Conservation (phyloP, 2,329 filamentous ascomycete genomes). For the Scedosporium apiospermum region DNA sequence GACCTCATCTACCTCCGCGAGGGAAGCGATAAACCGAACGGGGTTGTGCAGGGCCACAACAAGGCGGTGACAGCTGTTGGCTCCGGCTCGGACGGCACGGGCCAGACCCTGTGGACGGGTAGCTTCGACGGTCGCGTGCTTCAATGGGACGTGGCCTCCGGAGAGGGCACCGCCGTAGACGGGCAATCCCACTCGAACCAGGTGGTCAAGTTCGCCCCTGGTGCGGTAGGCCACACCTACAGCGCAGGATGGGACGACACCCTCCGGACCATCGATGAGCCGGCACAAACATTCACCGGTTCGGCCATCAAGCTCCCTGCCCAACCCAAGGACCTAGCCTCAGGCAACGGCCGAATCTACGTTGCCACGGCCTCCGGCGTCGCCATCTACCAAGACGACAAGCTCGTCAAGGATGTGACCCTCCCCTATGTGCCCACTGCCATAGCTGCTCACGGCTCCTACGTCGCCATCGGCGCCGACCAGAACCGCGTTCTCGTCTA, state of each 20-base stretch:
- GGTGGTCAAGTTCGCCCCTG: constrained; percentile 63
- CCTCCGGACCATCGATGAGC: constrained; percentile 66
- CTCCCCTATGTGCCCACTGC: constrained; percentile 58
- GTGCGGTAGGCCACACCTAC: constrained; percentile 53
- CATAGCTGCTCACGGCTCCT: constrained; percentile 57
- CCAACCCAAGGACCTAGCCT: constrained; percentile 69
- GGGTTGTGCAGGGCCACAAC: constrained; percentile 76
- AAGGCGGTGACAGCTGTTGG: constrained; percentile 76
- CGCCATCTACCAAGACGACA: constrained; percentile 48
- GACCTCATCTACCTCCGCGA: constrained; percentile 83
- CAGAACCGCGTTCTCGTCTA: constrained; percentile 71
- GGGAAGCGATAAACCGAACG: constrained; percentile 58
- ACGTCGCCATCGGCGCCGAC: constrained; percentile 67
- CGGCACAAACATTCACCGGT: constrained; percentile 66
- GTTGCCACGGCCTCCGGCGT: constrained; percentile 47
- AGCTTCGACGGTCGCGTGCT: constrained; percentile 86
- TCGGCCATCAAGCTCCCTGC: constrained; percentile 57
- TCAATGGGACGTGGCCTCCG: constrained; percentile 69
- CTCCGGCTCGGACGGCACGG: constrained; percentile 35
- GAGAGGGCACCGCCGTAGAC: constrained; percentile 60
- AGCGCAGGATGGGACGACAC: constrained; percentile 94
- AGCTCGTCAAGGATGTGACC: constrained; percentile 48
- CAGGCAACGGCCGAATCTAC: constrained; percentile 39
- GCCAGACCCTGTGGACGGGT: constrained; percentile 70
- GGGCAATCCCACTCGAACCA: constrained; percentile 81